Percentiles rank a stretch among this genome's conserved stretches.
Evolutionary conservation across 495 filamentous ascomycete species (phyloP).

Genomic region (Tricharina praecox): DNA sequence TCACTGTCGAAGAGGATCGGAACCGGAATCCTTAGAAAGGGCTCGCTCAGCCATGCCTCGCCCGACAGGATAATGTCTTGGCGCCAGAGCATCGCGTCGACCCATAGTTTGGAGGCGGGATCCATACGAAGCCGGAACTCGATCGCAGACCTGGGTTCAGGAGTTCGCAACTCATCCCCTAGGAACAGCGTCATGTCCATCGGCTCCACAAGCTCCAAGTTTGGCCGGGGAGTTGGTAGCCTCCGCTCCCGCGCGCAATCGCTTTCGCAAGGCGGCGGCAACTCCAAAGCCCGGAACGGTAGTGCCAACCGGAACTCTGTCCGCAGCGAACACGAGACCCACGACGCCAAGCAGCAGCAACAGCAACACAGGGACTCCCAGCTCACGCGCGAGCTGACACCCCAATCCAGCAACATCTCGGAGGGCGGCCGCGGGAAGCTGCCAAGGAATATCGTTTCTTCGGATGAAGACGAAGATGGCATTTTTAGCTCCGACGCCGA

Average conservation of each 20-base stretch:
- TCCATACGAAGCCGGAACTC: conserved; percentile 27
- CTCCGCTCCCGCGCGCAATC: conserved; percentile 5
- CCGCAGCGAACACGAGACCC: background rate
- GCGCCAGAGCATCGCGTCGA: conserved; percentile 61
- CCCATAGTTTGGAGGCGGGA: conserved; percentile 34
- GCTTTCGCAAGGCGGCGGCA: background rate
- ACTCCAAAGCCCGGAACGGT: background rate
- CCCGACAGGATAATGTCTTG: conserved; percentile 78
- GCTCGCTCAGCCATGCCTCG: conserved; percentile 40
- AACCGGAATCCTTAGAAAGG: conserved; percentile 34
- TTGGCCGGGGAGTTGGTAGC: background rate
- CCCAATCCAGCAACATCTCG: background rate
- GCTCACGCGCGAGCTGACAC: background rate
- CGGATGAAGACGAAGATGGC: conserved; percentile 14
- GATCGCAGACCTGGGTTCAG: no score
- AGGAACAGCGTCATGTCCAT: background rate
- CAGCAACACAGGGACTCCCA: background rate
- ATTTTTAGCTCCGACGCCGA: conserved; percentile 20
- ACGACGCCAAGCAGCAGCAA: no score
- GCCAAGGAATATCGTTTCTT: conserved; percentile 10
- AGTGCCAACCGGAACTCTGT: background rate
- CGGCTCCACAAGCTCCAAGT: conserved; percentile 2
- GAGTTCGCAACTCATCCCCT: no score
- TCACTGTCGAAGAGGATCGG: conserved; percentile 60
- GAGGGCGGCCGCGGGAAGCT: background rate